Evolutionary conservation across 176 grass and related monocot genomes (phyloP), one percentile per base, ranked within the genome.

Genomic region (Paspalum notatum): DNA sequence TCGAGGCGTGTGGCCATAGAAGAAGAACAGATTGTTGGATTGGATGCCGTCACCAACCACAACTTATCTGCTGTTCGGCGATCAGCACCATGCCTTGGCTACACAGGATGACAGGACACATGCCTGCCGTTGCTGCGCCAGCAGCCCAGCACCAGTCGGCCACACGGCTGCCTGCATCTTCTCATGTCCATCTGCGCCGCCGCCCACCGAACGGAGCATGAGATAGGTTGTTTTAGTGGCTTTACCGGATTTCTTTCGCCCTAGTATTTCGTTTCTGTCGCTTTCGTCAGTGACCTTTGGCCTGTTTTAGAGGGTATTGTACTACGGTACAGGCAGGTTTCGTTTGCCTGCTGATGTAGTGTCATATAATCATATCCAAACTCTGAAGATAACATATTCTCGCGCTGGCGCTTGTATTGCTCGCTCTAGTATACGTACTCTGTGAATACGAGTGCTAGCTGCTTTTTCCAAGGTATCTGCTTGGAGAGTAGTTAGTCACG

Each of bases 171-270:
- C 9, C 4, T 56, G 32, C 32, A 32, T 32, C 32, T 32, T 3
- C 1, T 32, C 32, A 32, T 32, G 3, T 32, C 32, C 50, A 45
- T 58, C 42, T 59, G 40, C 66, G 58, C n/a, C n/a, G n/a, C n/a
- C n/a, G n/a, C 22, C 25, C 66, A 41, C 26, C 41, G 43, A 71
- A 51, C 51, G n/a, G 24, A n/a, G 2, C 50, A 38, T 24, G 55
- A 44, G 68, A 16, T n/a, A n/a, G n/a, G n/a, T 44, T 41, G 37
- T 38, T 55, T 63, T 59, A 20, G 21, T 25, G 57, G 21, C 38
- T 68, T 79, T 85, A 73, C 58, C 68, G n/a, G 50, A 24, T 32
- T 66, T 74, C 68, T 64, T 75, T 58, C 40, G 42, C 32, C 20
- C 11, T 61, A 62, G 21, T 6, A 53, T 54, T 87, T 14, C 47